A percentile compares a stretch with the other conserved stretches of the same genome.
These are phyloP conservation scores for Poa pratensis DNA, from an alignment of 176 grass and related monocot genomes.

Conservation along the genomic window DNA sequence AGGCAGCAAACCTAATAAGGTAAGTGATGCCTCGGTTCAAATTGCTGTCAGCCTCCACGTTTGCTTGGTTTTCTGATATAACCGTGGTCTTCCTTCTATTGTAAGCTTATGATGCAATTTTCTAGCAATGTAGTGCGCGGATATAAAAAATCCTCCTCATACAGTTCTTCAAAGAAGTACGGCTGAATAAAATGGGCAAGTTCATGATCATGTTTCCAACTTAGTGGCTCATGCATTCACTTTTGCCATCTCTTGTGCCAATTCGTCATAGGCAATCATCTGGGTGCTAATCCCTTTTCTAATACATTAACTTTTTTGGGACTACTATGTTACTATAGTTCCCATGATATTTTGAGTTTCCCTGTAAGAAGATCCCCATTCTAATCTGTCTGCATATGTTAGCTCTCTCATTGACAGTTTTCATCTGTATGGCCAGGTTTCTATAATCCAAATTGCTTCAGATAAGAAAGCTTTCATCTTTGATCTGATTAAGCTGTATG, in stretches of 20 bases:
- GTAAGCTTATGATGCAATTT: conserved; percentile 14
- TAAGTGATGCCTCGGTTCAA: conserved; percentile 37
- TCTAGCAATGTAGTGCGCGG: background rate
- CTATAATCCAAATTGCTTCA: conserved; percentile 97
- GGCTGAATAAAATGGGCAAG: background rate
- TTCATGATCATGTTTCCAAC: conserved; percentile 6
- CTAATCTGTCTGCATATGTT: background rate
- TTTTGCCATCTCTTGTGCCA: background rate
- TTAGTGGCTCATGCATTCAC: conserved; percentile 7
- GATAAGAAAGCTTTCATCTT: conserved; percentile 93
- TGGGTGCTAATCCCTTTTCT: conserved; percentile 22
- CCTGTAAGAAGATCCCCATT: background rate
- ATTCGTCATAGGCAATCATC: background rate
- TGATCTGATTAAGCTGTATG: conserved; percentile 95
- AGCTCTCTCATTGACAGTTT: conserved; percentile 22
- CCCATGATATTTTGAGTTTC: conserved; percentile 16
- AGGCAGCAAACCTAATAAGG: conserved; percentile 83
- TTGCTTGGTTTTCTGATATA: conserved; percentile 26
- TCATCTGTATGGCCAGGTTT: conserved; percentile 62
- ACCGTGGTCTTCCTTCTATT: background rate
- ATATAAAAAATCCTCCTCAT: conserved; percentile 3
- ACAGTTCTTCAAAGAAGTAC: background rate
- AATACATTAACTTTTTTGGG: background rate
- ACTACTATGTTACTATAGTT: conserved; percentile 1
- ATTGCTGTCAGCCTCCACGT: conserved; percentile 13